phyloP scores from a whole-genome alignment of 306 rosid species.

The Cicer cuneatum region DNA sequence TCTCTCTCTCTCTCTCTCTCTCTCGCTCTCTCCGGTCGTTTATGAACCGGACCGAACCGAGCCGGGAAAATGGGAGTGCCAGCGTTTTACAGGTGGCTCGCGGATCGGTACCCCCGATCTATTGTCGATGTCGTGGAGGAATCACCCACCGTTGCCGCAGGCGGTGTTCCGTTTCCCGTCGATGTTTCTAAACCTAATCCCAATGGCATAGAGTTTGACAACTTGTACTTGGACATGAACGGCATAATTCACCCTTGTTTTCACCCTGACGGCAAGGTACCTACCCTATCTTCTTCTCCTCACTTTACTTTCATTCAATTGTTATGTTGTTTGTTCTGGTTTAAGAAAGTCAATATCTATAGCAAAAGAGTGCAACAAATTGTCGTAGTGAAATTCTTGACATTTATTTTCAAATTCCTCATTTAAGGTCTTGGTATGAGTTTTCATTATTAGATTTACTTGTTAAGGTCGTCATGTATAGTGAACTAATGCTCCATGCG shows the following conservation, averaged over 20 bases:
- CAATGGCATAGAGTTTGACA: constrained; percentile 90
- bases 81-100: constrained; percentile 97
- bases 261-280: constrained; percentile 95
- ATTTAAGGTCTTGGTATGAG: neutral
- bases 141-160: constrained; percentile 46
- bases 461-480: neutral
- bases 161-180: constrained; percentile 46
- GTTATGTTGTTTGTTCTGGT: neutral
- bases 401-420: constrained; percentile 29
- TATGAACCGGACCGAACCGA: constrained; percentile 50
- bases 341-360: constrained; percentile 1
- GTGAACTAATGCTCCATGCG: neutral
- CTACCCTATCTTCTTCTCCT: constrained; percentile 6
- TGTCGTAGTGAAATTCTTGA: constrained; percentile 5
- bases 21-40: constrained; percentile 10
- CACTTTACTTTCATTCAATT: constrained; percentile 2
- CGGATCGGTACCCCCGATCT: constrained; percentile 89
- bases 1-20: neutral
- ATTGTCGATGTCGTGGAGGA: constrained; percentile 85
- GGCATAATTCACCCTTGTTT: constrained; percentile 95
- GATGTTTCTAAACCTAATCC: constrained; percentile 87
- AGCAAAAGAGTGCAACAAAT: constrained; percentile 14
- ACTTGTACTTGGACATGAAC: constrained; percentile 92
- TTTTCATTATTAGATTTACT: neutral
- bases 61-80: constrained; percentile 87